phyloP scores from a whole-genome alignment of 345 rosid genomes.

The Arabis hirsuta region DNA sequence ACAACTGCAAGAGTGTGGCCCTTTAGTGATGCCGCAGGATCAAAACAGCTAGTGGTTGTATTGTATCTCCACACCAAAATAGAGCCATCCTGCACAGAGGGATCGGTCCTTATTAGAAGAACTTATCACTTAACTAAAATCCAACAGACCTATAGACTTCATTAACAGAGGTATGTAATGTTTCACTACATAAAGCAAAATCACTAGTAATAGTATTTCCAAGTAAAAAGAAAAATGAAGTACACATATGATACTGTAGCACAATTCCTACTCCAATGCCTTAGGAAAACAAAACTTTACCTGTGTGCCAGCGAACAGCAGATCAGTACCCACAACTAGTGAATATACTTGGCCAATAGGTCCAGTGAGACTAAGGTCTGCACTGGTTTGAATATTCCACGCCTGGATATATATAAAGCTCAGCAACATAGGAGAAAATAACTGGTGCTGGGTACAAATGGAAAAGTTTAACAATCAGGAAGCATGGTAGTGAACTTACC shows the following conservation, averaged over 20 bases:
- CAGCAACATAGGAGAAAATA: slow-evolving; percentile 2
- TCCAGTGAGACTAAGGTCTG: slow-evolving; percentile 77
- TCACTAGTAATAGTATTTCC: slow-evolving; percentile 1
- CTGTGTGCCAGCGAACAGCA: slow-evolving; percentile 92
- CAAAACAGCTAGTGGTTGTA: slow-evolving; percentile 64
- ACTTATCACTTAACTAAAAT: slow-evolving; percentile 1
- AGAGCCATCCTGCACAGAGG: slow-evolving; percentile 69
- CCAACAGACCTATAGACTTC: slow-evolving; percentile 5
- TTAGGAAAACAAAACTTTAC: slow-evolving; percentile 38
- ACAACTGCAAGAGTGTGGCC: slow-evolving; percentile 78
- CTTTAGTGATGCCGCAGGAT: slow-evolving; percentile 82
- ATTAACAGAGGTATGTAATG: neutral
- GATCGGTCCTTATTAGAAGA: slow-evolving; percentile 15
- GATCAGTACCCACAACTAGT: slow-evolving; percentile 75
- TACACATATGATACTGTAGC: slow-evolving; percentile 24
- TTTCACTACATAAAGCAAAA: slow-evolving; percentile 19
- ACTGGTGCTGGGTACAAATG: neutral
- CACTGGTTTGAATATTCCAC: slow-evolving; percentile 72
- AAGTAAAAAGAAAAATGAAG: neutral
- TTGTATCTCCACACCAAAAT: slow-evolving; percentile 92
- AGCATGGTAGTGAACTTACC: slow-evolving; percentile 50
- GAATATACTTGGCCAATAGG: slow-evolving; percentile 94
- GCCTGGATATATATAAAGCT: slow-evolving; percentile 53
- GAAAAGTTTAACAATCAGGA: slow-evolving; percentile 10
- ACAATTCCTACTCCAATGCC: neutral